These are phyloP conservation scores for Scheffersomyces stipitis DNA, from an alignment of 805 yeast species.

Conservation along the genomic window DNA sequence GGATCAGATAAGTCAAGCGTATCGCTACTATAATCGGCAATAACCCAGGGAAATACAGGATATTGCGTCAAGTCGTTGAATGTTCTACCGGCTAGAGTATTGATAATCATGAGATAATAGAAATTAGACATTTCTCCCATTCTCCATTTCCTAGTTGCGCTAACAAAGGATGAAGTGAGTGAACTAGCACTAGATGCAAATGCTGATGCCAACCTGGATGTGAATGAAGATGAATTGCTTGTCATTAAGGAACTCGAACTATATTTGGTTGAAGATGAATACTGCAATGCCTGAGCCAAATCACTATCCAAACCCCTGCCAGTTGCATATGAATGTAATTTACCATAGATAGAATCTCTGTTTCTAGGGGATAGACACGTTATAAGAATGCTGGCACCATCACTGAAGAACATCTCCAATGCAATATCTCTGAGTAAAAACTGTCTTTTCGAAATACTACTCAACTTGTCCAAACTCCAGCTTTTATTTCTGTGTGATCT, in stretches of 20 bases:
- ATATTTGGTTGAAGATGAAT: slow-evolving; percentile 40
- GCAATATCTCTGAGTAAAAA: slow-evolving; percentile 81
- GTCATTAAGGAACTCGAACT: slow-evolving; percentile 36
- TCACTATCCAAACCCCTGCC: slow-evolving; percentile 54
- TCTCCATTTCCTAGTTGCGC: slow-evolving; percentile 71
- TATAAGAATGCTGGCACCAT: slow-evolving; percentile 69
- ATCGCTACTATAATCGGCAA: slow-evolving; percentile 76
- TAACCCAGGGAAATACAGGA: slow-evolving; percentile 90
- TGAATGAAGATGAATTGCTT: slow-evolving; percentile 15
- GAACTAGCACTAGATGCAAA: slow-evolving; percentile 33
- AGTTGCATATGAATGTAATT: slow-evolving; percentile 49
- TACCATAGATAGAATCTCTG: slow-evolving; percentile 57
- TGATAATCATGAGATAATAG: slow-evolving; percentile 74
- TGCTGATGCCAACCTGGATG: slow-evolving; percentile 33
- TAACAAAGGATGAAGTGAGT: slow-evolving; percentile 25
- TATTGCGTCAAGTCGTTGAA: slow-evolving; percentile 88
- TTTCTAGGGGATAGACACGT: slow-evolving; percentile 55
- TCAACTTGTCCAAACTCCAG: slow-evolving; percentile 62
- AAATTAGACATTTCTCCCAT: slow-evolving; percentile 80
- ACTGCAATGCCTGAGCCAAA: slow-evolving; percentile 51
- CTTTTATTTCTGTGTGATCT: slow-evolving; percentile 47
- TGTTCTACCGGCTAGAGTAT: slow-evolving; percentile 85
- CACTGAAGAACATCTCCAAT: slow-evolving; percentile 69
- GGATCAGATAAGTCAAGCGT: slow-evolving; percentile 65
- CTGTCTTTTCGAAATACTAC: slow-evolving; percentile 69